A percentile compares a stretch with the other conserved stretches of the same genome.
Evolutionary conservation across 2,329 filamentous ascomycete genomes (phyloP).

Genomic region (Westerdykella sp.): DNA sequence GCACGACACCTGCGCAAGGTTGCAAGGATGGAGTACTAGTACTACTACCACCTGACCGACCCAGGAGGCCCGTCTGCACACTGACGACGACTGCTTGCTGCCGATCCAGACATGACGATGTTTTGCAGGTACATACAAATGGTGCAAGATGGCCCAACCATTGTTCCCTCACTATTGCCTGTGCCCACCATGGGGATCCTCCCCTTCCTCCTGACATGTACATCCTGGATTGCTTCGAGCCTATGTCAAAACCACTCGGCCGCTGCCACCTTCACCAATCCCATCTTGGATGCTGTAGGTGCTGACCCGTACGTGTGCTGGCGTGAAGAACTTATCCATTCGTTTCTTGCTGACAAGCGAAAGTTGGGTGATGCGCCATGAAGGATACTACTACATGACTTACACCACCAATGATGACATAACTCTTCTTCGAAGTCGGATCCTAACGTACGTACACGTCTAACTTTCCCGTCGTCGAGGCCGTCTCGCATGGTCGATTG

Average conservation of each 20-base stretch:
- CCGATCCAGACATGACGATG: no score
- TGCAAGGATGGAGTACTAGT: no score
- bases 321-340: background rate
- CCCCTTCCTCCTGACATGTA: constrained; percentile 3
- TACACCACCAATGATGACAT: constrained; percentile 42
- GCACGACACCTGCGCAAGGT: no score
- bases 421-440: constrained; percentile 38
- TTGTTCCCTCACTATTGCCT: background rate
- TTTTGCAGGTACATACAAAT: background rate
- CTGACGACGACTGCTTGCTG: no score
- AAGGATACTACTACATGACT: constrained; percentile 42
- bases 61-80: no score
- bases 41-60: no score
- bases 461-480: background rate
- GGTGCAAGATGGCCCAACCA: constrained; percentile 3
- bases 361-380: constrained; percentile 40
- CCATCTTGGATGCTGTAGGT: constrained; percentile 36
- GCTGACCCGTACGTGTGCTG: constrained; percentile 39
- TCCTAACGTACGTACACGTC: constrained; percentile 31
- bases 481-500: background rate
- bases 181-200: constrained; percentile 1
- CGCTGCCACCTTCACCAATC: constrained; percentile 41
- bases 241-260: constrained; percentile 14
- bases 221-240: constrained; percentile 14
- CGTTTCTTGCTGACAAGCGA: constrained; percentile 1